phyloP scores from a whole-genome alignment of 495 filamentous ascomycete species.

The Neurospora africana region DNA sequence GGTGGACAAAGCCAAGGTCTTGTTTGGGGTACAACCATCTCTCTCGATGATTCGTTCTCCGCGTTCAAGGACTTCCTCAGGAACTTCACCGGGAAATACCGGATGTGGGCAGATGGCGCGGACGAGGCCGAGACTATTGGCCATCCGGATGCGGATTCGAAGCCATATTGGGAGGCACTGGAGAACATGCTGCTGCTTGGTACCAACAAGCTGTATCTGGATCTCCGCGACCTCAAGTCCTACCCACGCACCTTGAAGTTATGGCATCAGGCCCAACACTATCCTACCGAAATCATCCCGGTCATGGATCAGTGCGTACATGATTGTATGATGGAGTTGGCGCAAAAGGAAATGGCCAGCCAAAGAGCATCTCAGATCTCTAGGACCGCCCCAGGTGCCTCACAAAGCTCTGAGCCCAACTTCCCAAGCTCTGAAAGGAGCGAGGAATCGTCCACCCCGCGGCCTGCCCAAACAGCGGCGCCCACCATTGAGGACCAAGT shows the following conservation, averaged over 20 bases:
- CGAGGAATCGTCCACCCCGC: constrained; percentile 35
- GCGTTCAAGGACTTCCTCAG: constrained; percentile 83
- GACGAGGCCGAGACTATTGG: constrained; percentile 61
- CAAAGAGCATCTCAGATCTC: constrained; percentile 32
- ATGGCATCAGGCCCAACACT: constrained; percentile 88
- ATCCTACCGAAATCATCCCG: constrained; percentile 90
- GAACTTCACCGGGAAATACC: constrained; percentile 85
- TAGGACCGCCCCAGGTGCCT: constrained; percentile 19
- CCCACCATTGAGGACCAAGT: constrained; percentile 46
- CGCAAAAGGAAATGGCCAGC: constrained; percentile 67
- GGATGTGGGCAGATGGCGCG: constrained; percentile 77
- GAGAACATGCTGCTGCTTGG: constrained; percentile 84
- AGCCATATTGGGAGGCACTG: constrained; percentile 76
- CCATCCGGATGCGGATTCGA: constrained; percentile 51
- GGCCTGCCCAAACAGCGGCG: constrained; percentile 13
- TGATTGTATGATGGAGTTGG: constrained; percentile 85
- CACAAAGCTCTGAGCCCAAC: constrained; percentile 57
- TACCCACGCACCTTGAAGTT: constrained; percentile 88
- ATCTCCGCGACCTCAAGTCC: constrained; percentile 79
- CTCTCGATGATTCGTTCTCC: constrained; percentile 76
- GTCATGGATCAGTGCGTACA: constrained; percentile 92
- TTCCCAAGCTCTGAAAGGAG: constrained; percentile 63
- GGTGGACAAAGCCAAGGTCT: constrained; percentile 69
- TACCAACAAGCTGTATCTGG: constrained; percentile 72
- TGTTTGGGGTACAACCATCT: constrained; percentile 97